These are phyloP conservation scores for Posidonia oceanica DNA, from an alignment of 116 monocot species.

Conservation along the genomic window DNA sequence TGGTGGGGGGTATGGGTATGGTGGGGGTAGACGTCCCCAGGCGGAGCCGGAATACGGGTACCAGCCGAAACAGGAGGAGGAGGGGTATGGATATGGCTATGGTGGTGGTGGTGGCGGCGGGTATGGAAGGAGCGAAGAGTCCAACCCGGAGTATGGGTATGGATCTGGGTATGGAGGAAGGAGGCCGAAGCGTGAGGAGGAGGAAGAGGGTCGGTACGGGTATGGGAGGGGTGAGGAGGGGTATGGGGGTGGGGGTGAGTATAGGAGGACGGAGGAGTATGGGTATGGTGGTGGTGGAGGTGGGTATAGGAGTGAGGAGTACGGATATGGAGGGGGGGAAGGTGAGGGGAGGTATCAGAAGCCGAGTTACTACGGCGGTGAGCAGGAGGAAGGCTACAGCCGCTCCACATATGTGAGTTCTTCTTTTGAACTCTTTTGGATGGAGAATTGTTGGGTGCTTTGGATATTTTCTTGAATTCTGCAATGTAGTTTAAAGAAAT, in stretches of 20 bases:
- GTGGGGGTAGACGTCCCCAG: not conserved
- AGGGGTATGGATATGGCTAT: too few relatives aligned
- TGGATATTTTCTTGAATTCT: too few relatives aligned
- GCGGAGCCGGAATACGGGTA: not conserved
- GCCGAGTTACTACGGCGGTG: not conserved
- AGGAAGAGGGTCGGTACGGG: constrained; percentile 2
- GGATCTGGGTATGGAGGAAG: not conserved
- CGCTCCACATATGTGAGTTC: not conserved
- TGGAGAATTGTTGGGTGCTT: too few relatives aligned
- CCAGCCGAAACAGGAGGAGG: not conserved
- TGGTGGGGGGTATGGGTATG: not conserved
- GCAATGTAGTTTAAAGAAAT: too few relatives aligned
- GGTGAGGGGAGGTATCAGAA: not conserved
- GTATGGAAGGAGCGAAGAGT: not conserved
- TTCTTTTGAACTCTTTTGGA: not conserved
- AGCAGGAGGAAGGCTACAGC: constrained; percentile 1
- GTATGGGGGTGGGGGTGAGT: constrained; percentile 6
- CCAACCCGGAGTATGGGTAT: not conserved
- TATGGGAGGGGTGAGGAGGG: not conserved
- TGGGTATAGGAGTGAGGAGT: not conserved
- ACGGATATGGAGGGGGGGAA: not conserved
- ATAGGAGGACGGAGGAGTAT: constrained; percentile 6
- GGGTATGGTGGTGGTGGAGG: not conserved
- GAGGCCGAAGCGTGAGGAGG: not conserved
- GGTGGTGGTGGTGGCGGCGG: not conserved